Evolutionary conservation across 129 eudicot genomes (phyloP).

Genomic region (Escallonia herrerae): DNA sequence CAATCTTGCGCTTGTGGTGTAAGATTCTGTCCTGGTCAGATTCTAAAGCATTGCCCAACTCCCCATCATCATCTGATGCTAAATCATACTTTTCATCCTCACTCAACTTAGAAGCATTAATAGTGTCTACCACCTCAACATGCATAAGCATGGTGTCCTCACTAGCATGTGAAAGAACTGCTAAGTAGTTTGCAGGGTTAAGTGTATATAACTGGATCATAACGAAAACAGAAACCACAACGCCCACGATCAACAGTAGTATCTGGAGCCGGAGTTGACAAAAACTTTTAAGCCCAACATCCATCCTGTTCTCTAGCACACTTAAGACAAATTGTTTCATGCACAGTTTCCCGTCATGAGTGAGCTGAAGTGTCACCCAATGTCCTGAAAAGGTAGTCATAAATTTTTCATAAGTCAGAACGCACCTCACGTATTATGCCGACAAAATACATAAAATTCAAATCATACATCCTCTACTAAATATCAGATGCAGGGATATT

Average conservation of each 20-base stretch:
- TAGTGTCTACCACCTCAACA: constrained; percentile 11
- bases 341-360: too few relatives aligned
- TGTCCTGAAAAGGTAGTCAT: too few relatives aligned
- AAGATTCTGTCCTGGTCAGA: not conserved
- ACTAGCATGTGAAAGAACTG: constrained; percentile 4
- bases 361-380: too few relatives aligned
- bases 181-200: constrained; percentile 18
- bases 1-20: not conserved
- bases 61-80: not conserved
- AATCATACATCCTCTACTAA: too few relatives aligned
- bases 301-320: constrained; percentile 17
- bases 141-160: not conserved
- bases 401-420: too few relatives aligned
- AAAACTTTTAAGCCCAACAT: constrained; percentile 9
- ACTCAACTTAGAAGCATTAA: constrained; percentile 10
- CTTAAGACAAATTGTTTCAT: too few relatives aligned
- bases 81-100: constrained; percentile 21
- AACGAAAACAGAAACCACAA: constrained; percentile 27
- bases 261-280: constrained; percentile 27
- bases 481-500: too few relatives aligned
- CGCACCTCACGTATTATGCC: too few relatives aligned
- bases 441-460: too few relatives aligned
- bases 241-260: constrained; percentile 24
- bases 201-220: constrained; percentile 26
- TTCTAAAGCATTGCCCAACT: not conserved